A percentile compares a stretch with the other conserved stretches of the same genome.
These are phyloP conservation scores for Quercus aquifolioides DNA, from an alignment of 306 rosid genomes.

Conservation along the genomic window DNA sequence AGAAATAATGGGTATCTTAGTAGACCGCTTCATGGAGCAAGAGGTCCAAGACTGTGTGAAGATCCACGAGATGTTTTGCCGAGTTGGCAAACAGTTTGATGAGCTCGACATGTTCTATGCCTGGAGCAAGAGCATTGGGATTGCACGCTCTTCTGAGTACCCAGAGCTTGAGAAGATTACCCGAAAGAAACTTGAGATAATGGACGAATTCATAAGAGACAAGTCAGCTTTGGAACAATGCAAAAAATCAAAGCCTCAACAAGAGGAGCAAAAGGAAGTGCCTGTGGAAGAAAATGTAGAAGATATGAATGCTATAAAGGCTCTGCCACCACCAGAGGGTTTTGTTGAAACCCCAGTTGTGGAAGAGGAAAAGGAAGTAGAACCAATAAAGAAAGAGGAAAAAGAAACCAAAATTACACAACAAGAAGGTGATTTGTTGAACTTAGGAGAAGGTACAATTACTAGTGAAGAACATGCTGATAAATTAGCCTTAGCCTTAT, in stretches of 20 bases:
- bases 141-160: constrained; percentile 80
- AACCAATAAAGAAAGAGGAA: constrained; percentile 16
- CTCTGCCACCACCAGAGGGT: constrained; percentile 67
- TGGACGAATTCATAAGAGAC: constrained; percentile 75
- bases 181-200: constrained; percentile 60
- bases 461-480: constrained; percentile 40
- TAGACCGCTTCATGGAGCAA: constrained; percentile 70
- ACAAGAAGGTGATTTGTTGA: constrained; percentile 61
- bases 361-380: constrained; percentile 26
- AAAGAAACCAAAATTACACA: constrained; percentile 19
- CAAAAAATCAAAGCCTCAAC: not conserved
- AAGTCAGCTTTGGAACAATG: constrained; percentile 40
- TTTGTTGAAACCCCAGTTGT: constrained; percentile 2
- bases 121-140: constrained; percentile 66
- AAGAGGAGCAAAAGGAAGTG: not conserved
- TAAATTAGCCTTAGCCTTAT: constrained; percentile 68
- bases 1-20: constrained; percentile 48
- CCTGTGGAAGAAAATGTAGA: constrained; percentile 27
- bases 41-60: constrained; percentile 48
- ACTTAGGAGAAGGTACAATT: constrained; percentile 51
- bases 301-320: constrained; percentile 52
- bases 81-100: constrained; percentile 78
- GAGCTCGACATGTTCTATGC: constrained; percentile 66
- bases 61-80: constrained; percentile 70
- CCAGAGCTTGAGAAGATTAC: constrained; percentile 79